phyloP scores from a whole-genome alignment of 2,329 filamentous ascomycete genomes.

The Juglanconis sp. region DNA sequence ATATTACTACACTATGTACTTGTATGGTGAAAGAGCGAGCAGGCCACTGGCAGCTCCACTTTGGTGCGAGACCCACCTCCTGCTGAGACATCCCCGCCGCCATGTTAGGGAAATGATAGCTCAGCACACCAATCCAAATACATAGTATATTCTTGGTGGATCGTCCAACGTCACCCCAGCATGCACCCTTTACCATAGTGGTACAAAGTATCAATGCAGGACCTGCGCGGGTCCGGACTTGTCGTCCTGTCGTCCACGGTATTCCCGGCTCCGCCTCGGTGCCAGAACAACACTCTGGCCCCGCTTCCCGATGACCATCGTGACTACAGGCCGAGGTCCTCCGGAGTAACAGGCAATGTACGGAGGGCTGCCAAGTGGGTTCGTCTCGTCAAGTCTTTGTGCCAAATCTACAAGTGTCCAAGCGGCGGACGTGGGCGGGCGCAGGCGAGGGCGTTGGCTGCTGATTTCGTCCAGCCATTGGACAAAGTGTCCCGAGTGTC shows the following conservation, averaged over 20 bases:
- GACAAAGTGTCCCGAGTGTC: background rate
- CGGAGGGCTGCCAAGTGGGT: too few species aligned
- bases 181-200: too few species aligned
- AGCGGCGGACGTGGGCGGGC: background rate
- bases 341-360: background rate
- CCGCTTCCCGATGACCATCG: background rate
- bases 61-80: background rate
- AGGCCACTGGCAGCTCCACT: background rate
- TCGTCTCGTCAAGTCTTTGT: background rate
- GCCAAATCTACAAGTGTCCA: background rate
- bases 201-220: background rate
- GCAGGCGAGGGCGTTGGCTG: background rate
- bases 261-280: background rate
- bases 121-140: too few species aligned
- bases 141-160: too few species aligned
- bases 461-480: background rate
- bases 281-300: background rate
- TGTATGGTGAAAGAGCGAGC: background rate
- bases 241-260: background rate
- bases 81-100: background rate
- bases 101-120: background rate
- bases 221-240: background rate
- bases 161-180: background rate
- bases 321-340: background rate
- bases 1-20: too few species aligned